Conservation (phyloP, 2,329 filamentous ascomycete species). For the Epicoccum sorghinum region DNA sequence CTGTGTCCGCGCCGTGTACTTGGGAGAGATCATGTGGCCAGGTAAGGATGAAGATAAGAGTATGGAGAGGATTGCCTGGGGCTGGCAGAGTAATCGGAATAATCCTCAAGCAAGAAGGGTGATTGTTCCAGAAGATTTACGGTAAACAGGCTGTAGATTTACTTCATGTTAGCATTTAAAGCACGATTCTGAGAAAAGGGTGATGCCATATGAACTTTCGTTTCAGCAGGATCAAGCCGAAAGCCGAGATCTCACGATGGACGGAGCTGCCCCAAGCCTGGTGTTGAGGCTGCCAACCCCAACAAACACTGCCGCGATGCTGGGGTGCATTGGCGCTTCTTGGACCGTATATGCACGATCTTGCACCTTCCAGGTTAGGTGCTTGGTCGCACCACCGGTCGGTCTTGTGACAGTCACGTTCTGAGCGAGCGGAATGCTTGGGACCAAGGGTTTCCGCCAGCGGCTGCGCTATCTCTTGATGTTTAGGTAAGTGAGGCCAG, state of each 20-base stretch:
- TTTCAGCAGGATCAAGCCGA: no score
- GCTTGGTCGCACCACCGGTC: slow-evolving; percentile 7
- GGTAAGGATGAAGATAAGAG: slow-evolving; percentile 50
- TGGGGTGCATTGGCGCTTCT: slow-evolving; percentile 22
- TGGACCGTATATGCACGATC: slow-evolving; percentile 3
- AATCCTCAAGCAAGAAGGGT: slow-evolving; percentile 20
- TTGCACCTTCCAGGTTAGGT: slow-evolving; percentile 10
- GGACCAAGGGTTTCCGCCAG: slow-evolving; percentile 30
- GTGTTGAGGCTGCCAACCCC: slow-evolving; percentile 7
- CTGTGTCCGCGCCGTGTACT: slow-evolving; percentile 58
- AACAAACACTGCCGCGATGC: neutral
- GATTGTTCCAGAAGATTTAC: slow-evolving; percentile 1
- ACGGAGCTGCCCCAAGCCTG: neutral
- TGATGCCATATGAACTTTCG: no score
- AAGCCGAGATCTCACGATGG: neutral
- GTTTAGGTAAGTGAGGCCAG: slow-evolving; percentile 12
- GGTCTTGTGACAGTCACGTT: slow-evolving; percentile 9
- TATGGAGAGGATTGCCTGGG: slow-evolving; percentile 34
- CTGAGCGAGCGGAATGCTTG: slow-evolving; percentile 27
- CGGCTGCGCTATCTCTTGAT: slow-evolving; percentile 3
- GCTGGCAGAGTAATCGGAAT: slow-evolving; percentile 28
- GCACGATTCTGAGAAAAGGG: neutral
- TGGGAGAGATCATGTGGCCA: slow-evolving; percentile 61
- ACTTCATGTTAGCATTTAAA: no score
- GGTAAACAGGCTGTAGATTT: neutral